A percentile compares a stretch with the other conserved stretches of the same genome.
phyloP scores from a whole-genome alignment of 2,329 filamentous ascomycete genomes.

The Didymella keratinophila region DNA sequence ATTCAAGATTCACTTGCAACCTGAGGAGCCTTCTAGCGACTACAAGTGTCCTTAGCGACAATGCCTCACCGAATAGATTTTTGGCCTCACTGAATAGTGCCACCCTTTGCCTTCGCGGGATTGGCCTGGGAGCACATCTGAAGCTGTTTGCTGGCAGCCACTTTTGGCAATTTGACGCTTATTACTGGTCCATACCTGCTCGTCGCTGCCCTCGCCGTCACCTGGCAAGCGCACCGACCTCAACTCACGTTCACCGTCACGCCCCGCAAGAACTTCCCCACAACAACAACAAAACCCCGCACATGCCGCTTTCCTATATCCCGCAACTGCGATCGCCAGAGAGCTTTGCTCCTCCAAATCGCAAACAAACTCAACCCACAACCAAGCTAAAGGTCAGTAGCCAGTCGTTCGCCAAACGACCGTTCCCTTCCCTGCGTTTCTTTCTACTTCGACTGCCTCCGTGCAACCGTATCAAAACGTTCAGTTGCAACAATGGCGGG shows the following conservation, averaged over 20 bases:
- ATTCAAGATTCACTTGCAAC: too few relatives aligned
- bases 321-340: not conserved
- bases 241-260: constrained; percentile 12
- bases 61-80: too few relatives aligned
- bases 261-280: constrained; percentile 15
- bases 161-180: not conserved
- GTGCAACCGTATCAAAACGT: not conserved
- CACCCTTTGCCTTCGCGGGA: not conserved
- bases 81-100: too few relatives aligned
- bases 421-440: not conserved
- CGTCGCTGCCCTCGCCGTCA: constrained; percentile 5
- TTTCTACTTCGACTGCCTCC: not conserved
- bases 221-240: constrained; percentile 14
- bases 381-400: constrained; percentile 5
- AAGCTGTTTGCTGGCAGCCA: constrained; percentile 7
- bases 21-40: too few relatives aligned
- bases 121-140: not conserved
- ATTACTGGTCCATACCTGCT: not conserved
- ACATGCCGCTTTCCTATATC: not conserved
- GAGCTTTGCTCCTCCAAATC: constrained; percentile 5
- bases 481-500: constrained; percentile 4
- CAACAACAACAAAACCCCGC: constrained; percentile 7
- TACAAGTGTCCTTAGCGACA: too few relatives aligned
- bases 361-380: not conserved
- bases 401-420: not conserved